Evolutionary conservation across 2,329 filamentous ascomycete species (phyloP).

Genomic region (Neoascochyta sp.): DNA sequence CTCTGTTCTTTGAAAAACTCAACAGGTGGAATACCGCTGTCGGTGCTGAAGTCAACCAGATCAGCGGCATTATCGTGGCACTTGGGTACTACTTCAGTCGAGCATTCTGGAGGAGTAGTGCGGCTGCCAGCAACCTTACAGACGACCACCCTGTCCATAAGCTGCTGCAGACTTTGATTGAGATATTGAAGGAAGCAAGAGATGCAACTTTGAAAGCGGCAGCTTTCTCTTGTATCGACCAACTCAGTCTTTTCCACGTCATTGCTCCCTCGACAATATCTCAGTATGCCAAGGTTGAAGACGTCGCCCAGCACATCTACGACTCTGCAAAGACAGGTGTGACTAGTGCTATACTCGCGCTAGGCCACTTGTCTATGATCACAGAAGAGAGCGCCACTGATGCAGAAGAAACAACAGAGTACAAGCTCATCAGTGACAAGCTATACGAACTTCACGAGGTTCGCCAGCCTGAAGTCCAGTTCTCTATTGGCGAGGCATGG

Average conservation of each 20-base stretch:
- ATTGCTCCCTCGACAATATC: slow-evolving; percentile 44
- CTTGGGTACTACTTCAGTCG: slow-evolving; percentile 58
- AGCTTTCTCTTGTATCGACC: slow-evolving; percentile 55
- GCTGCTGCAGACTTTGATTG: slow-evolving; percentile 46
- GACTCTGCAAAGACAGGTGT: slow-evolving; percentile 73
- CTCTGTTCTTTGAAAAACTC: slow-evolving; percentile 47
- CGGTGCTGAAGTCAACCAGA: slow-evolving; percentile 56
- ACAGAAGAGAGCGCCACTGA: slow-evolving; percentile 42
- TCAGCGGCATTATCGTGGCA: slow-evolving; percentile 59
- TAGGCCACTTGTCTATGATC: slow-evolving; percentile 72
- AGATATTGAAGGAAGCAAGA: slow-evolving; percentile 52
- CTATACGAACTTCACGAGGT: slow-evolving; percentile 78
- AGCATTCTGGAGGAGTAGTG: slow-evolving; percentile 48
- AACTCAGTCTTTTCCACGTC: slow-evolving; percentile 58
- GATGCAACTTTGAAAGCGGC: slow-evolving; percentile 58
- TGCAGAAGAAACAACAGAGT: slow-evolving; percentile 29
- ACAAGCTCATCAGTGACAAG: slow-evolving; percentile 60
- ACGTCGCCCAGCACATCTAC: slow-evolving; percentile 61
- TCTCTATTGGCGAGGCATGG: slow-evolving; percentile 84
- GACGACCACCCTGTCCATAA: slow-evolving; percentile 40
- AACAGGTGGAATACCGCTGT: slow-evolving; percentile 56
- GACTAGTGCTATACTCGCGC: slow-evolving; percentile 73
- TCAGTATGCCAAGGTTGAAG: slow-evolving; percentile 37
- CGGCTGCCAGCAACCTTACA: slow-evolving; percentile 12
- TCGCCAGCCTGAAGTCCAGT: slow-evolving; percentile 82